These are phyloP conservation scores for Magnusiomyces paraingens DNA, from an alignment of 1,139 yeast genomes.

Conservation along the genomic window DNA sequence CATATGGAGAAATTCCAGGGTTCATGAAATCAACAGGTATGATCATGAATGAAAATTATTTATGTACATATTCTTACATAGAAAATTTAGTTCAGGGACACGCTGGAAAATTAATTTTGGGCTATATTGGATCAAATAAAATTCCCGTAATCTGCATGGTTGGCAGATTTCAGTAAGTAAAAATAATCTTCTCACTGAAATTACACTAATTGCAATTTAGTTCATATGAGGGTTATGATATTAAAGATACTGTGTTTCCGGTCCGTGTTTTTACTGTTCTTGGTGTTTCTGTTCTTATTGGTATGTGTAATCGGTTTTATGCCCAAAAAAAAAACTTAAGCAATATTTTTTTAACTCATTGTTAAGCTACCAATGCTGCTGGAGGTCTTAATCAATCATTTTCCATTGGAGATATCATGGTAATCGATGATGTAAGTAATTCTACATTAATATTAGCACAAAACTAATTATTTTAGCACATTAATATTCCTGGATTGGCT, in stretches of 20 bases:
- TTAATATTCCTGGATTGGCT: constrained; percentile 83
- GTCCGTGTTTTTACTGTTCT: constrained; percentile 64
- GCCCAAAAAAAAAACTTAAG: background rate
- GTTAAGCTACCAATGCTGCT: constrained; percentile 71
- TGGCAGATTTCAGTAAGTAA: constrained; percentile 63
- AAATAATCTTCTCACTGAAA: background rate
- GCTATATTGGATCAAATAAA: constrained; percentile 57
- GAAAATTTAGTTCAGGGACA: constrained; percentile 63
- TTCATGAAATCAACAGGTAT: constrained; percentile 61
- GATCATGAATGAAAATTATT: constrained; percentile 5
- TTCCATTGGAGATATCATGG: constrained; percentile 85
- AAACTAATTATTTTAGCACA: constrained; percentile 39
- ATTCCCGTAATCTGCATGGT: constrained; percentile 91
- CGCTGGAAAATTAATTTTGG: constrained; percentile 75
- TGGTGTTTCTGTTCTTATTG: constrained; percentile 58
- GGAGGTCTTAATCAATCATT: constrained; percentile 71
- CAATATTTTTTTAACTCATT: background rate
- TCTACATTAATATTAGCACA: background rate
- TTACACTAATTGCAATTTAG: constrained; percentile 10
- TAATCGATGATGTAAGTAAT: constrained; percentile 51
- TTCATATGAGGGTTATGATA: constrained; percentile 82
- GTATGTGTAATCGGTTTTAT: constrained; percentile 21
- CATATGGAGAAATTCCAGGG: constrained; percentile 70
- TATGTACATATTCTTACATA: background rate
- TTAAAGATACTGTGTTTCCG: constrained; percentile 80